Base-by-base conservation (phyloP, 1,284 basidiomycete genomes). In the Malassezia restricta region DNA sequence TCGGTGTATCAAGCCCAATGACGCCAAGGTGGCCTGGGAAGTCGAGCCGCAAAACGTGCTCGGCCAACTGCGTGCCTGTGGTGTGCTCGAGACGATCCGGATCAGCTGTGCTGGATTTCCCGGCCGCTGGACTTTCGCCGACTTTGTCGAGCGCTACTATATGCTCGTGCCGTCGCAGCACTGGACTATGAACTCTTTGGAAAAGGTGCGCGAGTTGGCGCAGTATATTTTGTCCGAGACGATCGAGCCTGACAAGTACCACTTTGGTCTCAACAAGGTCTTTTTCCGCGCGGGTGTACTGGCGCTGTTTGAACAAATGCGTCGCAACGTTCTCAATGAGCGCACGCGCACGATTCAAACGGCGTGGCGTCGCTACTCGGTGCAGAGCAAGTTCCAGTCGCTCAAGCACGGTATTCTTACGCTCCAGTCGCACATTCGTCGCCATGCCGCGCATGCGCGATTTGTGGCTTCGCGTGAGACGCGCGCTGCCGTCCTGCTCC, bases 281-380 rank as follows among this genome's bases (percentile, higher is more conserved):
- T 99, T 99, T 78, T 98, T 99, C 82, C 83, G 94, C 49, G 90
- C 94, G 9, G 94, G 94, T 61, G 95, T 98, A 87, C 83, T 99
- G 39, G 92, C 94, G n/a, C 84, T 87, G 12, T 80, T 99, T 48
- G 94, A 99, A 75, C 83, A 88, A 31, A 78, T 90, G 47, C 84
- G 94, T 28, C 84, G 87, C 6, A 83, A 86, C 57, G 81, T 86
- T 56, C 80, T 98, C 51, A 92, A 95, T 69, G 78, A 82, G 15
- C 82, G 98, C 73, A 89, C 92, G 51, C 95, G 88, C 11, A 80
- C 94, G 43, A 85, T 99, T 12, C 94, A 98, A 77, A 98, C 98
- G 81, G 95, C 96, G 74, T 84, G 96, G 77, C 80, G 87, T 41
- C 79, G 90, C 41, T 80, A 83, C 43, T 80, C 94, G 77, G 87